Evolutionary conservation across 257 asterid species (phyloP), one percentile per base, ranked within the genome.

Genomic region (Gardenia jasminoides): DNA sequence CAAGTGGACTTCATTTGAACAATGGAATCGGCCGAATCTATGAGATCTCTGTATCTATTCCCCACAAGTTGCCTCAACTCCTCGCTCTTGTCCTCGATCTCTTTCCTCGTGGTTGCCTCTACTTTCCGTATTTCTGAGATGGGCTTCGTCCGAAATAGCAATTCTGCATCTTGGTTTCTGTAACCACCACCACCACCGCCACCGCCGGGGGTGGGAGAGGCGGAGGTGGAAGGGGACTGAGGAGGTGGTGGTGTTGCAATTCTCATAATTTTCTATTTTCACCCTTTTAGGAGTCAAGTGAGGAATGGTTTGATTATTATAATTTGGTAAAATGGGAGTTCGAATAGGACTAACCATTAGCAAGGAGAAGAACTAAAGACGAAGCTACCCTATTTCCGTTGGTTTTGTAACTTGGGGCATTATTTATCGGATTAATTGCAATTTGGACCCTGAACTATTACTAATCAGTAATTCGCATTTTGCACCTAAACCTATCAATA

Each of bases 41-140:
- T 96, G 44, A 96, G 97, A 89, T 96, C 99, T 24, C 99, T 91
- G 82, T 93, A 96, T 36, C 99, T 91, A 72, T 90, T 93, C 13
- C 99, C 99, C 59, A 93, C 98, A 47, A 93, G 86, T 80, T 92
- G 98, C 19, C 99, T 92, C 72, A 96, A 94, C 90, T 96, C 98
- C 88, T 96, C 98, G 62, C 96, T 89, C 89, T 96, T 96, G 82
- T 89, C 94, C 64, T 92, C 93, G 93, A 96, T 96, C 93, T 92
- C 97, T 84, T 90, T 93, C 83, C 97, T 82, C 54, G 97, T 93
- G n/a, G 85, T 67, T 54, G 91, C 90, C 89, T 92, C 99, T 48
- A 93, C 92, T 73, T 87, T 91, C 67, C 98, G 89, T 87, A 96
- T 93, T 82, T 93, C 99, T 19, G 98, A 85, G 48, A 96, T 93